Evolutionary conservation across 371 early-diverging fungal genomes (phyloP).

Genomic region (Mucor plumbeus): DNA sequence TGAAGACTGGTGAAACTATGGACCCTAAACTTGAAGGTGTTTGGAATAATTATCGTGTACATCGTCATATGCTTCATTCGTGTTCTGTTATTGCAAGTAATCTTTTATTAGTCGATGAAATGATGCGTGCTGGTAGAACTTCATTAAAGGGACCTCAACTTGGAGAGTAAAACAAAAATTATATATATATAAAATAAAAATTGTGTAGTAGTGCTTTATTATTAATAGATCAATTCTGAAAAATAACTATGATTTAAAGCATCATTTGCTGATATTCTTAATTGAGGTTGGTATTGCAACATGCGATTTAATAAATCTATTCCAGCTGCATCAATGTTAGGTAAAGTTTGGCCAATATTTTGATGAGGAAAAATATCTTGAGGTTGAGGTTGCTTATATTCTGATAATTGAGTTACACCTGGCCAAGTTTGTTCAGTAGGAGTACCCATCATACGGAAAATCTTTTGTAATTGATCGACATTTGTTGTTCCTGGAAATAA

Average conservation of each 20-base stretch:
- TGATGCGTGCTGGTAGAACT: constrained; percentile 94
- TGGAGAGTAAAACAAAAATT: constrained; percentile 37
- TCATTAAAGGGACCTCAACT: constrained; percentile 68
- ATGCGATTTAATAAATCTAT: constrained; percentile 78
- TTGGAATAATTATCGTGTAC: constrained; percentile 98
- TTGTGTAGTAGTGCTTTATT: neutral
- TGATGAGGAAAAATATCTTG: constrained; percentile 75
- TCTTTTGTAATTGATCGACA: constrained; percentile 87
- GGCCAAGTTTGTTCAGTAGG: constrained; percentile 90
- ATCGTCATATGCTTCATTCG: constrained; percentile 95
- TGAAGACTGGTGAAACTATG: constrained; percentile 93
- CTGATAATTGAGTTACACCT: constrained; percentile 83
- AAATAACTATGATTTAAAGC: constrained; percentile 85
- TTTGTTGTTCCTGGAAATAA: constrained; percentile 95
- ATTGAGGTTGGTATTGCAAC: constrained; percentile 84
- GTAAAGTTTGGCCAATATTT: constrained; percentile 69
- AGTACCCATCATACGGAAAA: constrained; percentile 89
- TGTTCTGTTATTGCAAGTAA: constrained; percentile 97
- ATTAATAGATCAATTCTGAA: constrained; percentile 50
- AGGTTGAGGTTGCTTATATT: constrained; percentile 80
- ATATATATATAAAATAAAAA: constrained; percentile 17
- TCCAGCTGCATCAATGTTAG: constrained; percentile 77
- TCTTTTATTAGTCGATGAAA: constrained; percentile 99
- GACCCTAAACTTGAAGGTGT: constrained; percentile 95
- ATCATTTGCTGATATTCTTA: constrained; percentile 83